Evolutionary conservation across 345 rosid genomes (phyloP).

Genomic region (Arabidopsis thaliana): TAIR10.1 NC_003075.7:12410001-12410500

Average conservation of each 20-base stretch:
- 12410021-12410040: conserved; percentile 37
- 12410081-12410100: conserved; percentile 97
- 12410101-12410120: conserved; percentile 80
- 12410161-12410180: conserved; percentile 90
- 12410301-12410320: conserved; percentile 64
- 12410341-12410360: neutral
- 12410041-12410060: conserved; percentile 97
- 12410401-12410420: conserved; percentile 92
- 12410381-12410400: conserved; percentile 37
- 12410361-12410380: neutral
- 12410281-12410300: conserved; percentile 60
- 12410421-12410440: conserved; percentile 85
- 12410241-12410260: conserved; percentile 95
- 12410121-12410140: conserved; percentile 71
- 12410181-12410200: conserved; percentile 80
- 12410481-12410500: conserved; percentile 63
- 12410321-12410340: conserved; percentile 18
- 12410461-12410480: conserved; percentile 67
- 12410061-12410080: conserved; percentile 88
- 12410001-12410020: neutral
- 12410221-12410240: conserved; percentile 97
- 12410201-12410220: conserved; percentile 93
- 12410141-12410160: conserved; percentile 81
- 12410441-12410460: conserved; percentile 86
- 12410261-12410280: conserved; percentile 99